phyloP scores from a whole-genome alignment of 768 basidiomycete species.

The Mycena olivaceomarginata region DNA sequence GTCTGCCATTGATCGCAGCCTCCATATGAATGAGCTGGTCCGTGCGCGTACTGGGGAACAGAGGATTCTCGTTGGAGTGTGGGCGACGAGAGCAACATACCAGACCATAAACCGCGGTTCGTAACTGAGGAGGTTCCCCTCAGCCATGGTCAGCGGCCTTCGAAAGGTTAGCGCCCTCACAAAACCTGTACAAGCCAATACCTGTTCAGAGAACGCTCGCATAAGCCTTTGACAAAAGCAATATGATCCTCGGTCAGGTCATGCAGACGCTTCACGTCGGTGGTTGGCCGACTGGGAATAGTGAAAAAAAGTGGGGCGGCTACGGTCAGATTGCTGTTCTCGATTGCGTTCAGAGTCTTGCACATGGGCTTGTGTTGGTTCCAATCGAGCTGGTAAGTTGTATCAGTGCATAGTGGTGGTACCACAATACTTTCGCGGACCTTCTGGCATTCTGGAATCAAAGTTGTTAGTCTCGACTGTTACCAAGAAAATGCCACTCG shows the following conservation, averaged over 20 bases:
- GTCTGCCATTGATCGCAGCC: slow-evolving; percentile 18
- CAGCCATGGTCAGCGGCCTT: slow-evolving; percentile 5
- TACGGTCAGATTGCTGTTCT: slow-evolving; percentile 16
- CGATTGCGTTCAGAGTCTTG: slow-evolving; percentile 17
- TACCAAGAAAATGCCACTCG: background rate
- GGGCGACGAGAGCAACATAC: background rate
- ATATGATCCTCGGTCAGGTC: background rate
- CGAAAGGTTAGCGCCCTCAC: background rate
- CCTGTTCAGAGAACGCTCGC: slow-evolving; percentile 11
- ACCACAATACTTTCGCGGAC: background rate
- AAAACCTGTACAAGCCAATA: background rate
- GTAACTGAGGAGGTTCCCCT: slow-evolving; percentile 44
- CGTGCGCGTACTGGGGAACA: slow-evolving; percentile 40
- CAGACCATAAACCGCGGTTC: slow-evolving; percentile 52
- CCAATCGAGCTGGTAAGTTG: slow-evolving; percentile 30
- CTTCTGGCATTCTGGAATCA: slow-evolving; percentile 19
- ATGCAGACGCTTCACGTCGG: slow-evolving; percentile 29
- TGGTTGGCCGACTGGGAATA: slow-evolving; percentile 17
- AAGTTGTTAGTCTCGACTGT: background rate
- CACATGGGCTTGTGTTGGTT: slow-evolving; percentile 36
- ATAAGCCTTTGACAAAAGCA: background rate
- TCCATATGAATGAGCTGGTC: slow-evolving; percentile 51
- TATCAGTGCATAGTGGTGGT: background rate
- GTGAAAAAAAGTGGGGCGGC: background rate
- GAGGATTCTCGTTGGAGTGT: background rate